Conservation (phyloP, 768 basidiomycete species). For the Podaxis sp. region DNA sequence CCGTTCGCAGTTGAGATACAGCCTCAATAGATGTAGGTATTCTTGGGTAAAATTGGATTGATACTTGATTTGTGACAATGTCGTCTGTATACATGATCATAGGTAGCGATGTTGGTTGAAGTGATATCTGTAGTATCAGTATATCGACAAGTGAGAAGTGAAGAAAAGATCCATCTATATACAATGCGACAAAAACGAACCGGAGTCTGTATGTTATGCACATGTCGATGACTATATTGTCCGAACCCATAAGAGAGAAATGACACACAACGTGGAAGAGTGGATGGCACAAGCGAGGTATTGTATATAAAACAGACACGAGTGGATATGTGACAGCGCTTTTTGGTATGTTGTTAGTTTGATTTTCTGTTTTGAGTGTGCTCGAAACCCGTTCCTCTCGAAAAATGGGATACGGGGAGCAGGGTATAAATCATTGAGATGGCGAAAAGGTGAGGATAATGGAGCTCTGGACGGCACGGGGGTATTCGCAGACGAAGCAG, state of each 20-base stretch:
- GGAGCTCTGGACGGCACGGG: neutral
- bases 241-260: neutral
- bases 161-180: constrained; percentile 4
- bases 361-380: neutral
- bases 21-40: neutral
- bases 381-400: neutral
- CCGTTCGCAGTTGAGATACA: constrained; percentile 32
- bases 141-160: neutral
- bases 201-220: neutral
- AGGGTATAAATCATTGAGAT: neutral
- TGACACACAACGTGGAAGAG: neutral
- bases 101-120: neutral
- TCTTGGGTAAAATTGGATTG: neutral
- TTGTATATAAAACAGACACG: constrained; percentile 8
- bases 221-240: neutral
- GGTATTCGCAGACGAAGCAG: constrained; percentile 3
- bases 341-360: neutral
- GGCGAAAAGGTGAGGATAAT: neutral
- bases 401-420: neutral
- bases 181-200: constrained; percentile 6
- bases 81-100: constrained; percentile 8
- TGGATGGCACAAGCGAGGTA: constrained; percentile 2
- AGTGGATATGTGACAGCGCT: neutral
- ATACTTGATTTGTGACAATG: neutral
- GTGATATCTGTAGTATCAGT: constrained; percentile 1